Evolutionary conservation across 345 rosid genomes (phyloP).

Genomic region (Mercurialis annua): DNA sequence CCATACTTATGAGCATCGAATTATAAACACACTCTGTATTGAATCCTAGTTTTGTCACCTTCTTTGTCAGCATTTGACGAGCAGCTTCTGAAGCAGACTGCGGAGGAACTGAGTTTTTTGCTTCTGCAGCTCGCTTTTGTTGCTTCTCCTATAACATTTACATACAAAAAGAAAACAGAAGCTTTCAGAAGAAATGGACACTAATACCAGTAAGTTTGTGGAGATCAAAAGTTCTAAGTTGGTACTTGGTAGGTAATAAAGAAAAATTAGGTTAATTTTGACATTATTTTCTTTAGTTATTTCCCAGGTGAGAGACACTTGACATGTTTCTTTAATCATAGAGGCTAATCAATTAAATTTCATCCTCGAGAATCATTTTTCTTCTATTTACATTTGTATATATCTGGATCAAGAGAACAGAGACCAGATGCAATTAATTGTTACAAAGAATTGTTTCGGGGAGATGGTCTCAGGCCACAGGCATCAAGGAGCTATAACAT

Average conservation of each 20-base stretch:
- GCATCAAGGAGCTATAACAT: not conserved
- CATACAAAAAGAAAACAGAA: too few relatives aligned
- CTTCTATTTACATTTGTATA: not conserved
- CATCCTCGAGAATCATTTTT: not conserved
- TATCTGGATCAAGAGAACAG: not conserved
- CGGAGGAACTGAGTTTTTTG: slow-evolving; percentile 53
- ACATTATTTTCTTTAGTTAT: not conserved
- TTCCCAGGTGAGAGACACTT: not conserved
- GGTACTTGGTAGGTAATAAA: too few relatives aligned
- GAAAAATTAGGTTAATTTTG: too few relatives aligned
- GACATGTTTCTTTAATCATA: not conserved
- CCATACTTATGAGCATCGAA: too few relatives aligned
- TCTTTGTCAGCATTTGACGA: slow-evolving; percentile 53
- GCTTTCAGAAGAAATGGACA: too few relatives aligned
- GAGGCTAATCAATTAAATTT: not conserved
- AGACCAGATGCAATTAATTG: not conserved
- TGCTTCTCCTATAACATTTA: slow-evolving; percentile 77
- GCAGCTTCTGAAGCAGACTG: slow-evolving; percentile 74
- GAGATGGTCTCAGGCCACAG: not conserved
- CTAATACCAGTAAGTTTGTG: not conserved
- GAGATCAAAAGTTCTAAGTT: not conserved
- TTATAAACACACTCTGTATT: too few relatives aligned
- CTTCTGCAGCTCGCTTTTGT: slow-evolving; percentile 83
- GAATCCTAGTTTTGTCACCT: too few relatives aligned
- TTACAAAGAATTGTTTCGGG: not conserved